A percentile compares a stretch with the other conserved stretches of the same genome.
Conservation (phyloP, 2,329 filamentous ascomycete genomes). For the Clonostachys chloroleuca region DNA sequence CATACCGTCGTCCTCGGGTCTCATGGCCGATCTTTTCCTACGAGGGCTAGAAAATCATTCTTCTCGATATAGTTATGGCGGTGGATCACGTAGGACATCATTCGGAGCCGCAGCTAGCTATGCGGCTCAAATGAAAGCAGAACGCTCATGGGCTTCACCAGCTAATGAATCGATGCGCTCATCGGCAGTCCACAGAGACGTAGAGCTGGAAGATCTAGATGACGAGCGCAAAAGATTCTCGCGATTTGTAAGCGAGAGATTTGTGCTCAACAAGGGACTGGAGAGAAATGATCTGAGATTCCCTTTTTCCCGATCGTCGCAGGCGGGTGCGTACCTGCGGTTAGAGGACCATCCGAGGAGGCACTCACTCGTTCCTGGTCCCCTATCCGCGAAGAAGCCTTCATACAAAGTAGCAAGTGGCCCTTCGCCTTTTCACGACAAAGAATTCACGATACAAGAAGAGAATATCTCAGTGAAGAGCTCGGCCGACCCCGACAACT, state of each 20-base stretch:
- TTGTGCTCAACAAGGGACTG: too few species aligned
- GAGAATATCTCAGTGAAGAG: too few species aligned
- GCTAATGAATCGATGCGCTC: neutral
- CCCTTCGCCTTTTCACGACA: too few species aligned
- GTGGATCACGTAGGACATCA: conserved; percentile 9
- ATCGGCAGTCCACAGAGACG: neutral
- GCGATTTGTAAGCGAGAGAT: neutral
- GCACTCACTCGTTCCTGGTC: too few species aligned
- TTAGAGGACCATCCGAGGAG: too few species aligned
- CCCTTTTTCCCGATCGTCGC: too few species aligned
- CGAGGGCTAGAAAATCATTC: conserved; percentile 9
- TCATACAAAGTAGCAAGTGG: too few species aligned
- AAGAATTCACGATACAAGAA: too few species aligned
- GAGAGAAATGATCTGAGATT: too few species aligned
- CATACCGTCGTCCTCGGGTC: neutral
- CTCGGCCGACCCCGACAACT: too few species aligned
- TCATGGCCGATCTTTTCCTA: conserved; percentile 8
- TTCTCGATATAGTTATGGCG: conserved; percentile 3
- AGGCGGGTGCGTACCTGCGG: too few species aligned
- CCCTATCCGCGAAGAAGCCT: too few species aligned
- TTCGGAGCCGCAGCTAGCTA: conserved; percentile 11
- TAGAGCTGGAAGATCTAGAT: conserved; percentile 1
- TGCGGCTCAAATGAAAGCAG: conserved; percentile 9
- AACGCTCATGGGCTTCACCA: conserved; percentile 10
- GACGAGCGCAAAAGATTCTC: conserved; percentile 4